These are phyloP conservation scores for Phoma sp. DNA, from an alignment of 2,329 filamentous ascomycete genomes.

Conservation along the genomic window DNA sequence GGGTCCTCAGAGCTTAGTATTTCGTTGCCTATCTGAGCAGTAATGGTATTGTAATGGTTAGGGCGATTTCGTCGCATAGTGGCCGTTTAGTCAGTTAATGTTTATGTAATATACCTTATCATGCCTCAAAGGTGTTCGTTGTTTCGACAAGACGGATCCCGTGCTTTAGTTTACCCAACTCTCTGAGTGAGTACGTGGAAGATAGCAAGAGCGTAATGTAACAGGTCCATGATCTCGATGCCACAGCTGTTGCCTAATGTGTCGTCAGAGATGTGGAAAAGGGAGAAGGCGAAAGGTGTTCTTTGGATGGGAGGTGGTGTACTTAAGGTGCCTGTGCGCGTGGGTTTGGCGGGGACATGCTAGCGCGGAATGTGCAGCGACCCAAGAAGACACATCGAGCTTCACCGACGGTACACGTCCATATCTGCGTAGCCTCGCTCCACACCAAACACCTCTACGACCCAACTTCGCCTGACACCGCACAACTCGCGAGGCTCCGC, in stretches of 20 bases:
- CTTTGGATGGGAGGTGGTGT: constrained; percentile 2
- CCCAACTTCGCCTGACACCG: constrained; percentile 17
- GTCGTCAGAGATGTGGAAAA: neutral
- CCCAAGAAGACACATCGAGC: constrained; percentile 49
- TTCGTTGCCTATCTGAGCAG: neutral
- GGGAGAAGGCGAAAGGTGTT: neutral
- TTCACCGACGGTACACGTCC: constrained; percentile 32
- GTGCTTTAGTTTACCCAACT: neutral
- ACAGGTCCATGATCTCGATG: neutral
- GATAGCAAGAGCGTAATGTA: neutral
- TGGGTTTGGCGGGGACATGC: constrained; percentile 29
- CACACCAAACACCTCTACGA: constrained; percentile 17
- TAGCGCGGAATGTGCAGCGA: constrained; percentile 41
- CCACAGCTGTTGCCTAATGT: constrained; percentile 20
- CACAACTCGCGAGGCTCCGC: constrained; percentile 20
- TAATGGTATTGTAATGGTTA: constrained; percentile 1
- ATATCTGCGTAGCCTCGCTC: constrained; percentile 26
- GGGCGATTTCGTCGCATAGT: neutral
- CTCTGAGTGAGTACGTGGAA: neutral
- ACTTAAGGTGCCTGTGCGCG: constrained; percentile 24
- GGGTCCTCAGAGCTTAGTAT: neutral
- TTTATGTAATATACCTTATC: neutral
- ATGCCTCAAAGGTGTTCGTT: neutral
- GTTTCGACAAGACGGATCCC: neutral
- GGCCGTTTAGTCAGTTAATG: neutral